A percentile compares a stretch with the other conserved stretches of the same genome.
phyloP scores from a whole-genome alignment of 2,329 filamentous ascomycete genomes.

The Didymellaceae sp. region DNA sequence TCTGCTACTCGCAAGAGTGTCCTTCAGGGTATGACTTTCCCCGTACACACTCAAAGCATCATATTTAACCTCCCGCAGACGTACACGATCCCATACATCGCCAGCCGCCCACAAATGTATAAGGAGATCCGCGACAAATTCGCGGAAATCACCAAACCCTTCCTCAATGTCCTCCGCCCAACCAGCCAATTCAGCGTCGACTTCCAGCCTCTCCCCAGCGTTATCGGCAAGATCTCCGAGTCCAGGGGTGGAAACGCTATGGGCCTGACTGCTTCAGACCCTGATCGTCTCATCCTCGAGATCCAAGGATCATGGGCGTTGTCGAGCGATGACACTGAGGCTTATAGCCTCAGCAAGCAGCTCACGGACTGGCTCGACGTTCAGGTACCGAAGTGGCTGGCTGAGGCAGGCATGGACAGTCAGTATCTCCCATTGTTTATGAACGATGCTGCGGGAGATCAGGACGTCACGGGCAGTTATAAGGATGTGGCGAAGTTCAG shows the following conservation, averaged over 20 bases:
- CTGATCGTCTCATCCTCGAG: constrained; percentile 30
- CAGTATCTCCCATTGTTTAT: constrained; percentile 32
- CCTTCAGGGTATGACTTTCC: background rate
- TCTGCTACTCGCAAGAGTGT: background rate
- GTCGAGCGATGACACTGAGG: constrained; percentile 22
- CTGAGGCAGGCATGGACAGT: constrained; percentile 27
- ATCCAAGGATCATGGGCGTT: constrained; percentile 29
- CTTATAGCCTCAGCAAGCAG: constrained; percentile 21
- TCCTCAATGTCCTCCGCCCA: constrained; percentile 25
- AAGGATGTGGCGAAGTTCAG: constrained; percentile 28
- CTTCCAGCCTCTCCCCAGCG: constrained; percentile 32
- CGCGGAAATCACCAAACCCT: constrained; percentile 28
- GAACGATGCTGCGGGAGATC: constrained; percentile 34
- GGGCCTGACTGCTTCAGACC: constrained; percentile 29
- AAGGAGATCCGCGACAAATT: constrained; percentile 43
- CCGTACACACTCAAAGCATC: too few species aligned
- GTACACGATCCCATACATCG: constrained; percentile 33
- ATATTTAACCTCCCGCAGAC: constrained; percentile 21
- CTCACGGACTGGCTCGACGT: constrained; percentile 32
- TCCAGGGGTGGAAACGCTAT: constrained; percentile 35
- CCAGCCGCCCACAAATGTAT: constrained; percentile 43
- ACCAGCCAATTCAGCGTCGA: constrained; percentile 31
- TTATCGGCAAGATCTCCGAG: constrained; percentile 26
- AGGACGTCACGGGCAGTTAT: constrained; percentile 29
- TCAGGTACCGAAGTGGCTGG: constrained; percentile 30